Evolutionary conservation across 345 rosid species (phyloP).

Genomic region (Moringa oleifera): DNA sequence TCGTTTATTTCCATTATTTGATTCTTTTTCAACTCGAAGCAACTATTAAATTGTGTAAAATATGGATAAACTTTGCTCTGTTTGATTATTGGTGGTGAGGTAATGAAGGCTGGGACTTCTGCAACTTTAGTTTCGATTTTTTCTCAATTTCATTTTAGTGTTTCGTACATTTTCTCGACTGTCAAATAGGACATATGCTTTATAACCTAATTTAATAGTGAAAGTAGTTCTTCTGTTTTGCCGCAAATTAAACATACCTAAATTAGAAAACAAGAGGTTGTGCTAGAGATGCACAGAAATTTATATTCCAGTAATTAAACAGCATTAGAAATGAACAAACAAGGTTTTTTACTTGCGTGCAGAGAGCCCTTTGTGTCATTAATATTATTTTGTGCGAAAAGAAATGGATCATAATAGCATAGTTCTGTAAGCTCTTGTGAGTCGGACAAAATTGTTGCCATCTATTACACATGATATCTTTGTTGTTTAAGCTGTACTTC

Average conservation of each 20-base stretch:
- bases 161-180: constrained; percentile 1
- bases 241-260: no score
- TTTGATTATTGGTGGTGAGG: neutral
- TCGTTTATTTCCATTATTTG: neutral
- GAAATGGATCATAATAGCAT: neutral
- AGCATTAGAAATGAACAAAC: no score
- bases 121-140: neutral
- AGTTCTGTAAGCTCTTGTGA: neutral
- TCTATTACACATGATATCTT: neutral
- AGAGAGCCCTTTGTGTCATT: no score
- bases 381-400: neutral
- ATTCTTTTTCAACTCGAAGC: neutral
- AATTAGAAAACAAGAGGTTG: no score
- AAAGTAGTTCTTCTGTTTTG: no score
- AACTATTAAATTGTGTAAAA: neutral
- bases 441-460: neutral
- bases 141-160: neutral
- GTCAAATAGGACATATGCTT: neutral
- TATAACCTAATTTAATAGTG: neutral
- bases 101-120: neutral
- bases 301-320: no score
- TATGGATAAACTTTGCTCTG: neutral
- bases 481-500: neutral
- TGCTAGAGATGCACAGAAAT: no score
- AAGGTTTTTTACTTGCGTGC: no score